Evolutionary conservation across 106 monocot species (phyloP).

Genomic region (Platanthera guangdongensis): DNA sequence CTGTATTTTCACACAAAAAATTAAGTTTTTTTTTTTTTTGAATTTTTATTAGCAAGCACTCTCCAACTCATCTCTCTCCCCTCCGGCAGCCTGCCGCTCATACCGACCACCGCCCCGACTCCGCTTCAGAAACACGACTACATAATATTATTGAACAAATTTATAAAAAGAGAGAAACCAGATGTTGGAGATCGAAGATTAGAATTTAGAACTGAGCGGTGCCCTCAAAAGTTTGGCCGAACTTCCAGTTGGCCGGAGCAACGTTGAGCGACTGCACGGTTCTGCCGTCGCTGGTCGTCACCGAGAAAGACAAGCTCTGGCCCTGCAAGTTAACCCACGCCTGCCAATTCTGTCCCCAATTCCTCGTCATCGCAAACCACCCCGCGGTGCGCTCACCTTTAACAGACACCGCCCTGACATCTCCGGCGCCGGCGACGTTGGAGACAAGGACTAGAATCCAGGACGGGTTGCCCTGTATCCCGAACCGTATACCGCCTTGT

Average conservation of each 20-base stretch:
- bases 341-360: conserved; percentile 40
- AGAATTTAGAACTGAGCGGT: conserved; percentile 17
- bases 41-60: no score
- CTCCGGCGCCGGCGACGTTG: conserved; percentile 49
- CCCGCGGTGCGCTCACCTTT: conserved; percentile 24
- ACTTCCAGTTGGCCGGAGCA: conserved; percentile 19
- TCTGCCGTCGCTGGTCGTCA: conserved; percentile 22
- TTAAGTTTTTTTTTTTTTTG: no score
- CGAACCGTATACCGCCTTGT: conserved; percentile 42
- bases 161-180: no score
- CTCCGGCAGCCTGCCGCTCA: no score
- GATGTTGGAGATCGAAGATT: no score
- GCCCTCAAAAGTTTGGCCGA: conserved; percentile 29
- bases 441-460: conserved; percentile 30
- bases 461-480: conserved; percentile 23
- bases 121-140: no score
- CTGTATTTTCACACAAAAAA: no score
- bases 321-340: conserved; percentile 8
- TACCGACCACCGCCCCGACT: no score
- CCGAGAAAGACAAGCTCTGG: conserved; percentile 23
- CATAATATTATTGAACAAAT: no score
- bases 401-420: conserved; percentile 29
- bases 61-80: no score
- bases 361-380: conserved; percentile 25
- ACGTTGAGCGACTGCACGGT: conserved; percentile 18